A percentile compares a stretch with the other conserved stretches of the same genome.
Evolutionary conservation across 192 early-diverging fungal genomes (phyloP).

Genomic region (Coemansia erecta): DNA sequence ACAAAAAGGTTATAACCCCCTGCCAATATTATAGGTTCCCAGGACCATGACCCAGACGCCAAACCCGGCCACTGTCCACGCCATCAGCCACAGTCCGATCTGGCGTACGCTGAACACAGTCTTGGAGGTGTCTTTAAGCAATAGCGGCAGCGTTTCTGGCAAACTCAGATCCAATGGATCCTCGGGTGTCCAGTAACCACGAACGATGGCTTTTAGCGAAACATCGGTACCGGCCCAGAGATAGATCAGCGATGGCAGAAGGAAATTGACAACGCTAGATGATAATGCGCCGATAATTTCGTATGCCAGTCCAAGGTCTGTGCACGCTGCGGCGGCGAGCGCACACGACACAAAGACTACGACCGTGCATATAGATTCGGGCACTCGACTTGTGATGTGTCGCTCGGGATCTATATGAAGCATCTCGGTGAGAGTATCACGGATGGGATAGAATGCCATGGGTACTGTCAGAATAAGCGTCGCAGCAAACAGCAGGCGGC

Average conservation of each 20-base stretch:
- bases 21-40: slow-evolving; percentile 28
- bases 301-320: slow-evolving; percentile 39
- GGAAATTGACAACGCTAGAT: slow-evolving; percentile 36
- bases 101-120: not conserved
- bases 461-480: slow-evolving; percentile 59
- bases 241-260: slow-evolving; percentile 31
- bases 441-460: slow-evolving; percentile 45
- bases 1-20: not conserved
- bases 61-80: slow-evolving; percentile 28
- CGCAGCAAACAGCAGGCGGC: slow-evolving; percentile 57
- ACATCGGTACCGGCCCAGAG: slow-evolving; percentile 41
- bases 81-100: slow-evolving; percentile 21
- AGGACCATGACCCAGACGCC: slow-evolving; percentile 45
- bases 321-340: slow-evolving; percentile 14
- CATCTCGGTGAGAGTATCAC: slow-evolving; percentile 39
- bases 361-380: slow-evolving; percentile 27
- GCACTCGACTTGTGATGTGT: slow-evolving; percentile 12
- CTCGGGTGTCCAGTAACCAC: not conserved
- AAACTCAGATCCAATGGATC: not conserved
- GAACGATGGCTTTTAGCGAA: slow-evolving; percentile 1
- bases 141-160: not conserved
- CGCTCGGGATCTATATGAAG: slow-evolving; percentile 28
- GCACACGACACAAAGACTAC: slow-evolving; percentile 19
- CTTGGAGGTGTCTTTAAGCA: not conserved
- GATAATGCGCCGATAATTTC: slow-evolving; percentile 39